phyloP scores from a whole-genome alignment of 495 filamentous ascomycete species.

The Penicillium maclennaniae region DNA sequence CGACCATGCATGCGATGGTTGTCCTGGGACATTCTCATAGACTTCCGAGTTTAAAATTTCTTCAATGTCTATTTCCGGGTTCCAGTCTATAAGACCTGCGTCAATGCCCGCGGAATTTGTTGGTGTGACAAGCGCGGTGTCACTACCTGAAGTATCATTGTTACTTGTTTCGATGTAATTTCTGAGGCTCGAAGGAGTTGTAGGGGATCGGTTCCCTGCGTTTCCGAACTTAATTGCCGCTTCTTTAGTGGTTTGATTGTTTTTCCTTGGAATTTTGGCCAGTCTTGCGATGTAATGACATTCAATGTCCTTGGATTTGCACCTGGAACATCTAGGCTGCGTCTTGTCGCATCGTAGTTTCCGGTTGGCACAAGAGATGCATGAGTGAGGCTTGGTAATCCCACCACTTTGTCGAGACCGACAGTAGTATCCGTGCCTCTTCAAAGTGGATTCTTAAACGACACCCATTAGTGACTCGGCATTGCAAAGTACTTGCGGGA shows the following conservation, averaged over 20 bases:
- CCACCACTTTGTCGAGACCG: slow-evolving; percentile 33
- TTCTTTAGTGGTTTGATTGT: neutral
- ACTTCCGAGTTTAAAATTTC: neutral
- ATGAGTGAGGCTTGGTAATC: slow-evolving; percentile 32
- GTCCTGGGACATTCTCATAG: neutral
- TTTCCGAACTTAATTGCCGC: neutral
- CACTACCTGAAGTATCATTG: neutral
- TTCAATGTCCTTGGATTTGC: slow-evolving; percentile 31
- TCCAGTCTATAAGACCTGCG: neutral
- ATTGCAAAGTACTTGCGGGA: neutral
- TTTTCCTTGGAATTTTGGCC: slow-evolving; percentile 5
- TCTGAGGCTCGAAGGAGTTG: neutral
- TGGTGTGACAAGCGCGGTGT: neutral
- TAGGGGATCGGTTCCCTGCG: neutral
- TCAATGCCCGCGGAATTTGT: neutral
- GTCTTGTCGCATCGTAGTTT: slow-evolving; percentile 42
- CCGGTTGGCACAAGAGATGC: slow-evolving; percentile 35
- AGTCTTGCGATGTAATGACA: slow-evolving; percentile 35
- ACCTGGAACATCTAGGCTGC: slow-evolving; percentile 40
- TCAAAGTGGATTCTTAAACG: slow-evolving; percentile 37
- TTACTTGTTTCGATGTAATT: neutral
- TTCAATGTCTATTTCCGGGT: neutral
- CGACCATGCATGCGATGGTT: neutral
- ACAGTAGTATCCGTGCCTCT: slow-evolving; percentile 49
- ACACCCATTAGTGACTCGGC: neutral